Evolutionary conservation across 108 stramenopile genomes (phyloP).

Genomic region (Skeletonema grethae): DNA sequence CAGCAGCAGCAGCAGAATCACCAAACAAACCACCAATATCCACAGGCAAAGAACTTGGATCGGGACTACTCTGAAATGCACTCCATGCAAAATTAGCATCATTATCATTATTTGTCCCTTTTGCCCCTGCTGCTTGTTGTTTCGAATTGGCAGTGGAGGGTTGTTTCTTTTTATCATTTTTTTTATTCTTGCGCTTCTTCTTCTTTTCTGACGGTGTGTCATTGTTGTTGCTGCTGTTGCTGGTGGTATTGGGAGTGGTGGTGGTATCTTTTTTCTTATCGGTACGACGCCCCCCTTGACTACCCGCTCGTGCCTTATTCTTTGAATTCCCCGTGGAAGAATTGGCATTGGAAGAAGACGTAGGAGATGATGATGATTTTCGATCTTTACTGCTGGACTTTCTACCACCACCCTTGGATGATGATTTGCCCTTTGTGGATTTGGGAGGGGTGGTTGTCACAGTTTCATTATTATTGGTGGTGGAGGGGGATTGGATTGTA

Average conservation of each 20-base stretch:
- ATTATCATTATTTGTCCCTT: conserved; percentile 33
- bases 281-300: not conserved
- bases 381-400: not conserved
- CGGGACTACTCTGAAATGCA: conserved; percentile 84
- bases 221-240: not conserved
- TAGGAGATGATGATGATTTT: too few species aligned
- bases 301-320: not conserved
- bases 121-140: not conserved
- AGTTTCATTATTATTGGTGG: not conserved
- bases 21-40: conserved; percentile 37
- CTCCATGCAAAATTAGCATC: conserved; percentile 82
- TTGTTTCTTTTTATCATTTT: not conserved
- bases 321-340: too few species aligned
- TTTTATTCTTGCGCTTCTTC: not conserved
- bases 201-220: not conserved
- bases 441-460: not conserved
- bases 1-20: not conserved
- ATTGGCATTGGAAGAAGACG: too few species aligned
- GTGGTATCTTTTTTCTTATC: not conserved
- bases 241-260: not conserved
- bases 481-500: not conserved
- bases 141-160: too few species aligned
- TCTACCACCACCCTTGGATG: not conserved
- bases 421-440: not conserved
- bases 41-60: conserved; percentile 68